Evolutionary conservation across 148 eudicot species (phyloP), one percentile per base, ranked within the genome.

Genomic region (Vaccinium corymbosum): DNA sequence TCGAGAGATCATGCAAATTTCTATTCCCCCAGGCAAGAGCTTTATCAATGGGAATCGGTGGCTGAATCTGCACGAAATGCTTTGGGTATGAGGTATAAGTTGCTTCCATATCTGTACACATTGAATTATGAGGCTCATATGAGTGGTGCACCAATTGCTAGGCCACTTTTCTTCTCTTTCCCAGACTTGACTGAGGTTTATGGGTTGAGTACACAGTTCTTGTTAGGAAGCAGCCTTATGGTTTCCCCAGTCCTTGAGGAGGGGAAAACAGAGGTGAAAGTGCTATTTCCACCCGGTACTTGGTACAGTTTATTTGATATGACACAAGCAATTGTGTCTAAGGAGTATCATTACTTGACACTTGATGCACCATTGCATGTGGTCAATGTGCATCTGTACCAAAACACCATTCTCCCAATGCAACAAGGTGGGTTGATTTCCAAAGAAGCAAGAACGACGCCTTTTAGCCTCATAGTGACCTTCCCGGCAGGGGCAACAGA

Each of bases 1-100:
- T 94, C 99, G 25, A 90, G 99, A 76, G 99, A 96, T 86, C 99
- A 96, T 84, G 99, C 99, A 4, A 96, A 96, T 59, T 96, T 84
- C 88, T 92, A 92, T 81, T 96, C 99, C 20, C 99, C 98, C 12
- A 88, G 95, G 38, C 99, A 96, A 77, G 99, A 96, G 87, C 95
- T 96, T 57, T 96, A 96, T 83, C 94, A 93, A 16, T 96, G 99
- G 99, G 92, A 91, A 76, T 86, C 97, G 3, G 98, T 96, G 27
- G 98, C 99, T 15, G 87, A 88, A 35, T 96, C 99, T 48, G 99
- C 97, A 73, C 85, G 98, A 55, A 96, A 96, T 86, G 99, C 99
- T 51, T 78, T 96, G 15, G 99, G 98, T 35, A 93, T 96, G 99
- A 91, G 99, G 86, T 96, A 96, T 84, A 93, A 91, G 89, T 90